Base-by-base conservation (phyloP, 2,329 filamentous ascomycete genomes). In the Pyrenochaeta sp. region DNA sequence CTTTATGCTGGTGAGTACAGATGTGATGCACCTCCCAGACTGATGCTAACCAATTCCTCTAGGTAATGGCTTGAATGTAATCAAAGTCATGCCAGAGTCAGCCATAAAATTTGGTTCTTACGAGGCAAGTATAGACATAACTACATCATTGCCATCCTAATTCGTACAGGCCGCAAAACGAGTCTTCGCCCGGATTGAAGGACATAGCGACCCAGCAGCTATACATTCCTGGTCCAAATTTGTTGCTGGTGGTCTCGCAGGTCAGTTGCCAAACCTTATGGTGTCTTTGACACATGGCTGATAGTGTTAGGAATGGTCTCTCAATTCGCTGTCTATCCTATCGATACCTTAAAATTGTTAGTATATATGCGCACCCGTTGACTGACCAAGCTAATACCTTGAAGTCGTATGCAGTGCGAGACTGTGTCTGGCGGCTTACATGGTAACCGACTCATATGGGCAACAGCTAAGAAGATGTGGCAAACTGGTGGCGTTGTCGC, bases 61-160 rank as follows among this genome's bases (percentile, higher is more conserved):
- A 96, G 93, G 95, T 32, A 99, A 99, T 70, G 95, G 95, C 3
- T 81, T 99, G 64, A 99, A 99, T 66, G 92, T 99, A 2, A 77
- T 97, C 69, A 99, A 99, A 77, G 95, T 99, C 56, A 97, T 98
- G 92, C 95, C 95, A 0, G 95, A 99, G 79, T 97, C 94, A 23
- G 94, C 95, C 21, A 97, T 99, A 73, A 96, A 97, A 77, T 99
- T 99, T 74, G 95, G 95, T 55, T 94, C 93, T 17, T 99, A 97
- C 72, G 95, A 99, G 79, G 85, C 85, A 74, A 67, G 77, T 57
- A 49, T 45, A 17, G 3, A 33, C 17, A 51, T 36, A 31, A 39
- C 18, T 33, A 50, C 33, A 37, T 11, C 21, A 43, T 36, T 33
- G 7, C 41, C 32, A 23, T 20, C 20, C 61, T 67, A 56, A 69